Conservation (phyloP, 768 basidiomycete species). For the Lentinula sp. region DNA sequence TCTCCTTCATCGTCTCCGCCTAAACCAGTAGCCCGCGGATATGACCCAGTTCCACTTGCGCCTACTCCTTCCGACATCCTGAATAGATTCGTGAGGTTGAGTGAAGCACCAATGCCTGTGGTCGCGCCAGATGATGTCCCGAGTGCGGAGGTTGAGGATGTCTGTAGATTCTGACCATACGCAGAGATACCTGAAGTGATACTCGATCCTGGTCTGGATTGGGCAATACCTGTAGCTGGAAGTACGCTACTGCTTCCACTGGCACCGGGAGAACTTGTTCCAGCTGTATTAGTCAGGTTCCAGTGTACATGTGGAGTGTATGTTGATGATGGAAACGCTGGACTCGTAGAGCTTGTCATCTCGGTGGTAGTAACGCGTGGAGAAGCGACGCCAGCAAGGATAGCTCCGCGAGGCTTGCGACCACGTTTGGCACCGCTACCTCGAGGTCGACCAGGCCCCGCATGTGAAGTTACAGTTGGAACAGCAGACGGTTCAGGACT, state of each 20-base stretch:
- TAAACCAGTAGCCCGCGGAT: conserved; percentile 8
- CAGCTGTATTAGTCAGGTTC: conserved; percentile 18
- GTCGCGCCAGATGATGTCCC: not conserved
- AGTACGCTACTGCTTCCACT: conserved; percentile 7
- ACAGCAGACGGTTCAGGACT: not conserved
- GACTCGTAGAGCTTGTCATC: conserved; percentile 12
- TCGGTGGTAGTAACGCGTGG: conserved; percentile 22
- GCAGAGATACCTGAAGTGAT: conserved; percentile 1
- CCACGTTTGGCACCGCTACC: conserved; percentile 34
- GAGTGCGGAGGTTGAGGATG: not conserved
- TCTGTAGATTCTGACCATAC: not conserved
- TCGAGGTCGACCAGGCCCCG: not conserved
- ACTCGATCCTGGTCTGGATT: conserved; percentile 3
- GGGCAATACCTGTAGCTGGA: conserved; percentile 2
- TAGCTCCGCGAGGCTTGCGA: conserved; percentile 38
- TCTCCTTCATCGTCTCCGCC: conserved; percentile 51
- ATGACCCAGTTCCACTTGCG: conserved; percentile 3
- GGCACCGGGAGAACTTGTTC: not conserved
- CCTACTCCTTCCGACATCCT: not conserved
- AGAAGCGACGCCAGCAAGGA: conserved; percentile 14
- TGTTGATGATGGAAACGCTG: conserved; percentile 14
- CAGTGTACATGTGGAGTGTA: conserved; percentile 33
- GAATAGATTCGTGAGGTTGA: not conserved
- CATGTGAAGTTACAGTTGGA: not conserved
- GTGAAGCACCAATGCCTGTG: not conserved